phyloP scores from a whole-genome alignment of 2,329 filamentous ascomycete species.

The Chaetomium strumarium region DNA sequence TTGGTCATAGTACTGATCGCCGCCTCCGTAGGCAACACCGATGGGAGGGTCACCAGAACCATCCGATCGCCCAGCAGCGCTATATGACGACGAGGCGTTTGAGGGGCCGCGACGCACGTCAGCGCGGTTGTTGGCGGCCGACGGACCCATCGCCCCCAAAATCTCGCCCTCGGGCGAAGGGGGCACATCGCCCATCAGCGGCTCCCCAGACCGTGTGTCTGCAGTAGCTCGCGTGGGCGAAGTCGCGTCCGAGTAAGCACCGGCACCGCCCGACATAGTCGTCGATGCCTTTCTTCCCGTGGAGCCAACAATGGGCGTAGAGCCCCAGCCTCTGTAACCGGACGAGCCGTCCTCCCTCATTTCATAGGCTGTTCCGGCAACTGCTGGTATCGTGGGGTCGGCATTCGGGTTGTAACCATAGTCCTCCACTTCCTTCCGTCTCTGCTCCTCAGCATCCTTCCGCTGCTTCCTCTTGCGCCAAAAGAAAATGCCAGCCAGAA shows the following conservation, averaged over 20 bases:
- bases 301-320: conserved; percentile 60
- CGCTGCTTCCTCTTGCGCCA: conserved; percentile 86
- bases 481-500: conserved; percentile 70
- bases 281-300: conserved; percentile 81
- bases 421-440: conserved; percentile 93
- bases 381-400: conserved; percentile 66
- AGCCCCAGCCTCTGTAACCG: conserved; percentile 94
- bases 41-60: conserved; percentile 50
- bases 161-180: conserved; percentile 69
- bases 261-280: conserved; percentile 72
- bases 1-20: conserved; percentile 49
- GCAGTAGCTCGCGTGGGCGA: conserved; percentile 62
- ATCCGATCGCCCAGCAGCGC: conserved; percentile 69
- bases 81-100: conserved; percentile 95
- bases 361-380: conserved; percentile 47
- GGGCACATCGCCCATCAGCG: conserved; percentile 48
- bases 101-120: conserved; percentile 86
- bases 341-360: conserved; percentile 71
- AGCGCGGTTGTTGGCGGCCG: conserved; percentile 57
- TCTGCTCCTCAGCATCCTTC: conserved; percentile 78
- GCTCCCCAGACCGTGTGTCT: conserved; percentile 65
- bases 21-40: conserved; percentile 42
- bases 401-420: conserved; percentile 98
- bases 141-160: conserved; percentile 73
- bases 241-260: conserved; percentile 65